Evolutionary conservation across 495 filamentous ascomycete species (phyloP), one percentile per base, ranked within the genome.

Genomic region (Diplogelasinospora grovesii): DNA sequence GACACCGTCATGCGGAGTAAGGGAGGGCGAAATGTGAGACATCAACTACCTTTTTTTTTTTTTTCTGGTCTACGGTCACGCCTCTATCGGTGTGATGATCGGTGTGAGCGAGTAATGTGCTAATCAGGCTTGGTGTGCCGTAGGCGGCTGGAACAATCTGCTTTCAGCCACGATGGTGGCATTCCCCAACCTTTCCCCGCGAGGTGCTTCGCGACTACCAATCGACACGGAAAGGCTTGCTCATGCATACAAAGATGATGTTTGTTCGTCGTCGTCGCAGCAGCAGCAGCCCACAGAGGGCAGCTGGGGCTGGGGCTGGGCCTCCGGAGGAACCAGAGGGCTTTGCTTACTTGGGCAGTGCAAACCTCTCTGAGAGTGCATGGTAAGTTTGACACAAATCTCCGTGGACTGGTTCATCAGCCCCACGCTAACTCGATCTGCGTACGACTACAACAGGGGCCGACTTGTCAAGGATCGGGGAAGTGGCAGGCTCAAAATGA

Each of bases 191-290:
- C 0, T 96, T 96, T 48, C 90, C 92, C 0, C 66, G 68, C 11
- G 48, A 69, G n/a, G 50, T 85, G 0, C 50, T 97, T 45, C 75
- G 76, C 13, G 89, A 98, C 46, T 90, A 83, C 55, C 61, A 70
- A 30, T 94, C 83, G 37, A 59, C 61, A 13, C 61, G 89, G 10
- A 27, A 50, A 13, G 82, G 83, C 1, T 46, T 94, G 8, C 65
- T 98, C 41, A 90, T 93, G 72, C 92, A 98, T 62, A 89, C 79
- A 56, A 98, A 98, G 63, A 65, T 93, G 25, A 63, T 92, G 24
- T 85, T 81, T 44, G 83, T 80, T 5, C 70, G 77, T n/a, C n/a
- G n/a, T n/a, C n/a, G n/a, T n/a, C n/a, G 8, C 75, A 69, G 11
- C 52, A 36, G 4, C 39, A 35, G 10, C 5, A 36, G 24, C 22